Evolutionary conservation across 805 yeast species (phyloP).

Genomic region (Debaryomyces maramus): DNA sequence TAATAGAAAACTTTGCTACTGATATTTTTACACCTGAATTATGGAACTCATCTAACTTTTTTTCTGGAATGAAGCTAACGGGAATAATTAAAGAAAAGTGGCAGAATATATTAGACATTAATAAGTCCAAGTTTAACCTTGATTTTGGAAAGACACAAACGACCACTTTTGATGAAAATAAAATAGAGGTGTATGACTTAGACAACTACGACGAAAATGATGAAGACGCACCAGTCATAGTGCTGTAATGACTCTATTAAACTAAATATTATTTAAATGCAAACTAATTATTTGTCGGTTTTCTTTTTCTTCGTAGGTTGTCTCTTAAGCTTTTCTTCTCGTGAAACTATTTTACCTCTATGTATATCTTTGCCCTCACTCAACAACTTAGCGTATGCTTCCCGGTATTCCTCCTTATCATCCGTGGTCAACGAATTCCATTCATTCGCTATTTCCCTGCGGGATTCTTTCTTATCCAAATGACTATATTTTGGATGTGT

Average conservation of each 20-base stretch:
- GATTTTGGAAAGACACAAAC: constrained; percentile 2
- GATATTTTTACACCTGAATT: constrained; percentile 12
- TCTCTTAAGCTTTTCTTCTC: constrained; percentile 21
- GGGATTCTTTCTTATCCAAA: constrained; percentile 9
- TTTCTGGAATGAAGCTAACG: constrained; percentile 20
- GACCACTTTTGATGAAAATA: constrained; percentile 15
- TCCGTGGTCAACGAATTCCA: constrained; percentile 29
- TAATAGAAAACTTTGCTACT: constrained; percentile 20
- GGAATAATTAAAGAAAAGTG: constrained; percentile 19
- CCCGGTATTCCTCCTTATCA: constrained; percentile 28
- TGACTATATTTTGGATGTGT: constrained; percentile 14
- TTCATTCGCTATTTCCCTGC: constrained; percentile 11
- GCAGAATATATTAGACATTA: constrained; percentile 12
- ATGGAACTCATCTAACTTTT: constrained; percentile 13
- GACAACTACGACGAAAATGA: constrained; percentile 22
- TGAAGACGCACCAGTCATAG: constrained; percentile 30
- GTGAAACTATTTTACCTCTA: constrained; percentile 28
- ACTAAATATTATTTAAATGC: not conserved
- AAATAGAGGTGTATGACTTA: constrained; percentile 26
- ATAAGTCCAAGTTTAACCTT: constrained; percentile 10
- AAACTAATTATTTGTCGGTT: not conserved
- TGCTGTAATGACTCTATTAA: constrained; percentile 2
- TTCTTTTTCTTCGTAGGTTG: constrained; percentile 4
- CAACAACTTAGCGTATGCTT: constrained; percentile 27
- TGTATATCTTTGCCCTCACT: constrained; percentile 29